Evolutionary conservation across 192 early-diverging fungal species (phyloP).

Genomic region (Linnemannia zychae): DNA sequence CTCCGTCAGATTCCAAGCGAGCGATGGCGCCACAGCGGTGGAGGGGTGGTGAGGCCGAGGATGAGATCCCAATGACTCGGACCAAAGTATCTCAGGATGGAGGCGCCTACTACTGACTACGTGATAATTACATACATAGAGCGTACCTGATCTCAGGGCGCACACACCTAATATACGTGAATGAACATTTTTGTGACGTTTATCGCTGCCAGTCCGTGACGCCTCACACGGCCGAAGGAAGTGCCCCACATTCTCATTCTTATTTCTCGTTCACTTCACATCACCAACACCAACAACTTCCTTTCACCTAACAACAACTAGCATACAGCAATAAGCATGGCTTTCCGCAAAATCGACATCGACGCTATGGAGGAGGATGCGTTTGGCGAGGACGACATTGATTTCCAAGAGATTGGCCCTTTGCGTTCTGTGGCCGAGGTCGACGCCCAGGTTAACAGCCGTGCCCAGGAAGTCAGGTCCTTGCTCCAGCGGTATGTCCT

Average conservation of each 20-base stretch:
- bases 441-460: conserved; percentile 66
- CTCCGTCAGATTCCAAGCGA: neutral
- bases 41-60: conserved; percentile 20
- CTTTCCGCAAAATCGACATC: conserved; percentile 78
- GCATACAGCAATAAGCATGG: conserved; percentile 55
- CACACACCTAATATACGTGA: neutral
- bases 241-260: neutral
- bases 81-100: conserved; percentile 7
- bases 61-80: conserved; percentile 50
- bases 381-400: conserved; percentile 50
- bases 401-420: conserved; percentile 59
- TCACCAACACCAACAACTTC: neutral
- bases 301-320: neutral
- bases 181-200: neutral
- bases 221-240: neutral
- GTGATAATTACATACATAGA: neutral
- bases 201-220: neutral
- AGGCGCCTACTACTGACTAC: neutral
- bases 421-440: conserved; percentile 60
- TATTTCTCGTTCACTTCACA: neutral
- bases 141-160: neutral
- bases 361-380: conserved; percentile 64
- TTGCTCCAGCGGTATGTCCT: conserved; percentile 65
- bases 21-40: conserved; percentile 10
- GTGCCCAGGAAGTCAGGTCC: conserved; percentile 73